phyloP scores from a whole-genome alignment of 2,329 filamentous ascomycete genomes.

The Aspergillus candidus region DNA sequence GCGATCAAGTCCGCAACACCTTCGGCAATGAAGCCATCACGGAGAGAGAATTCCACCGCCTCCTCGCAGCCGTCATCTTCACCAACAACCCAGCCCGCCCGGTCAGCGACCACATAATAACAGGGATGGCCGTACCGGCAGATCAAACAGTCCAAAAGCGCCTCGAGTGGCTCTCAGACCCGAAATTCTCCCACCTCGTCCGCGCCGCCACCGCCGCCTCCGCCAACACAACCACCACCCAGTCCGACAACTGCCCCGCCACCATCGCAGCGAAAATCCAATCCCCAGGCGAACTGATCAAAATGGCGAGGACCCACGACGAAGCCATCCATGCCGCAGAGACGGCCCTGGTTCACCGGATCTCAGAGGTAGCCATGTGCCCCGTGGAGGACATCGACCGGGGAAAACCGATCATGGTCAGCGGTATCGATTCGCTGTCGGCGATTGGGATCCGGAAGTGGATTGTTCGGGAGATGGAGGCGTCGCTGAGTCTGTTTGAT shows the following conservation, averaged over 20 bases:
- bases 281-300: not conserved
- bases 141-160: not conserved
- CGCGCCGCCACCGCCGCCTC: too few relatives aligned
- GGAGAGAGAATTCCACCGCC: not conserved
- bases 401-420: conserved; percentile 1
- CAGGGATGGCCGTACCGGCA: not conserved
- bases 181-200: not conserved
- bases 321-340: not conserved
- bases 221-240: too few relatives aligned
- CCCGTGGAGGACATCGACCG: conserved; percentile 43
- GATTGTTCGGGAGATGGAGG: conserved; percentile 6
- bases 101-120: not conserved
- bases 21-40: not conserved
- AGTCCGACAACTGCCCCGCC: too few relatives aligned
- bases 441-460: not conserved
- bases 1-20: not conserved
- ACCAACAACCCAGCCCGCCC: not conserved
- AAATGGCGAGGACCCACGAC: not conserved
- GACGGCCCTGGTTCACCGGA: conserved; percentile 32
- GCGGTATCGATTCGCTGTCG: conserved; percentile 1
- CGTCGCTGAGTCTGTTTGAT: not conserved
- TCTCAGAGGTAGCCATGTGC: conserved; percentile 45
- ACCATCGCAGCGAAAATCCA: not conserved
- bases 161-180: not conserved
- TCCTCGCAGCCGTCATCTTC: not conserved